These are phyloP conservation scores for Solanum neorickii DNA, from an alignment of 257 asterid species.

Conservation along the genomic window DNA sequence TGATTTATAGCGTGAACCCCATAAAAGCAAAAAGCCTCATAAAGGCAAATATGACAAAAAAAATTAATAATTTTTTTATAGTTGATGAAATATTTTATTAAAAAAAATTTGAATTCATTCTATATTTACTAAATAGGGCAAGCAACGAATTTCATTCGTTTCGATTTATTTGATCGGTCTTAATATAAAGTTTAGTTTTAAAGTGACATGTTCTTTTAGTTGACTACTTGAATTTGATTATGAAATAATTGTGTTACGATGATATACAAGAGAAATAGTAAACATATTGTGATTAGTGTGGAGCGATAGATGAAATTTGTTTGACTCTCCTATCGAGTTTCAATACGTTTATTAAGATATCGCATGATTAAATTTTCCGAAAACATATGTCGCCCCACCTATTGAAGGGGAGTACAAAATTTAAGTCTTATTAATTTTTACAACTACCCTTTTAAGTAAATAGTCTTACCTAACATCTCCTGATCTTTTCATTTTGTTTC, in stretches of 20 bases:
- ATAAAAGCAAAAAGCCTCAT: background rate
- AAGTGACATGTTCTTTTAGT: too few relatives aligned
- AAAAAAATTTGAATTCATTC: background rate
- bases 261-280: too few relatives aligned
- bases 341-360: background rate
- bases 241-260: background rate
- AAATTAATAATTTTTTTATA: background rate
- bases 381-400: background rate
- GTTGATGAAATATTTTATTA: background rate
- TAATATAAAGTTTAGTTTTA: background rate
- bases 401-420: background rate
- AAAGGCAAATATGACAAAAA: background rate
- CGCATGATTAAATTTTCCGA: background rate
- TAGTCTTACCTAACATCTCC: background rate
- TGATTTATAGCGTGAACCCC: background rate
- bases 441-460: background rate
- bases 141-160: background rate
- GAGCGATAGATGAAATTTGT: background rate
- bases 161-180: background rate
- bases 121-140: background rate
- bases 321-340: rapidly evolving
- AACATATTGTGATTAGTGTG: rapidly evolving
- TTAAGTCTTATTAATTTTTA: background rate
- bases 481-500: background rate
- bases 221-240: background rate